Base-by-base conservation (phyloP, 2,329 filamentous ascomycete species). In the Ascochyta fabae region DNA sequence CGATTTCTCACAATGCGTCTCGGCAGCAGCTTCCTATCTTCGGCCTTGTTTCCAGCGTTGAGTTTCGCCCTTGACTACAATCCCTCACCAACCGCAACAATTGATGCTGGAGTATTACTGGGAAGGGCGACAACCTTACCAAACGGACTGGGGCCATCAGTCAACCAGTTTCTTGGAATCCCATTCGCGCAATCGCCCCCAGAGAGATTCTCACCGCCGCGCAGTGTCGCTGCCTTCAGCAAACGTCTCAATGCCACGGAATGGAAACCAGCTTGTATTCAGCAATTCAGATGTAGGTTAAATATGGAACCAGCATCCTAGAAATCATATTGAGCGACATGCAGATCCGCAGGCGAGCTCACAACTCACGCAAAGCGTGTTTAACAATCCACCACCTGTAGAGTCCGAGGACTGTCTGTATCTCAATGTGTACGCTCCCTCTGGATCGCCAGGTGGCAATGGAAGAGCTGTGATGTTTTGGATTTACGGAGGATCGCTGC, bases 321-420 rank as follows among this genome's bases (percentile, higher is more conserved):
- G 2, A 26, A 16, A 7, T 12, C n/a, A 26, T 13, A 29, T 23
- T 16, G 40, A 44, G 7, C 6, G 10, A 60, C 36, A 2, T 16
- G 31, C 13, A 70, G 68, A 67, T 46, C 64, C 66, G 6, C 35
- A 60, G 24, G 57, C 54, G 29, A 56, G 35, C n/a, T 53, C 57
- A 3, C 53, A 60, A 7, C 52, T 68, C 2, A 62, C 58, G 1
- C 40, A 60, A 31, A 34, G 16, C 0, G 39, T 72, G 2, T 70
- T 71, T 52, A 70, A 71, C 24, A 64, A 66, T 13, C 66, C 60
- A 22, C 46, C 63, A 10, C 59, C 61, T 3, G 50, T 57, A 16
- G 71, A 73, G 43, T 69, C 63, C 8, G 76, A 79, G 48, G 75
- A 79, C 50, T 79, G 77, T 56, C 53, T 79, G 29, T 72, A 76